Percentiles rank a stretch among this genome's conserved stretches.
Evolutionary conservation across 345 rosid species (phyloP).

Genomic region (Gossypium raimondii): DNA sequence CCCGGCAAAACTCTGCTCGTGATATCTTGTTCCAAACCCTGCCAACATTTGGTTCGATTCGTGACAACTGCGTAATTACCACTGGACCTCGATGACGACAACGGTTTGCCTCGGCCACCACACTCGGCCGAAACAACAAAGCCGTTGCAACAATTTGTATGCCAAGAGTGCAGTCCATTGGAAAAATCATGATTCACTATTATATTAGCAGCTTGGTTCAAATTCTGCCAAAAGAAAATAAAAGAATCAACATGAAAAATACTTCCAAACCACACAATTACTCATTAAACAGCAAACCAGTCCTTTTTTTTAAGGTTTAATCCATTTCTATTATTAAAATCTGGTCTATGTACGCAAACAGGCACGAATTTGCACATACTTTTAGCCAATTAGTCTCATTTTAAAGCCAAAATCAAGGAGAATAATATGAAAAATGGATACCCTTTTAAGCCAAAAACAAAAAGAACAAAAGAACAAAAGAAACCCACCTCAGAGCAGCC

Average conservation of each 20-base stretch:
- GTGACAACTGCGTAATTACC: constrained; percentile 68
- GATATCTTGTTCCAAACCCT: constrained; percentile 90
- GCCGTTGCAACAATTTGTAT: constrained; percentile 62
- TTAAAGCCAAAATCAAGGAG: no score
- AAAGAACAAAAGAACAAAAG: not conserved
- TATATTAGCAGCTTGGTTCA: constrained; percentile 37
- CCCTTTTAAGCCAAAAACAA: not conserved
- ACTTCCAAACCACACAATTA: no score
- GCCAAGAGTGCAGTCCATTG: constrained; percentile 65
- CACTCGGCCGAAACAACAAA: constrained; percentile 48
- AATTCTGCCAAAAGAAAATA: constrained; percentile 27
- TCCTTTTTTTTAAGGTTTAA: no score
- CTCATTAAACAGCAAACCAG: no score
- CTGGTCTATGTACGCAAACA: no score
- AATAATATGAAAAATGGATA: not conserved
- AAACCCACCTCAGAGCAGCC: constrained; percentile 23
- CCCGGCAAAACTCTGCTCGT: constrained; percentile 57
- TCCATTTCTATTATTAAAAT: no score
- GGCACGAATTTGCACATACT: no score
- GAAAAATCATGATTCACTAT: constrained; percentile 75
- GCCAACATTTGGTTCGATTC: constrained; percentile 84
- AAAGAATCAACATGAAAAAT: no score
- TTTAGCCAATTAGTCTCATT: no score
- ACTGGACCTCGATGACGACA: constrained; percentile 26
- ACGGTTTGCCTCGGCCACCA: constrained; percentile 25